Evolutionary conservation across 805 yeast species (phyloP).

Genomic region (Blastobotrys parvus): DNA sequence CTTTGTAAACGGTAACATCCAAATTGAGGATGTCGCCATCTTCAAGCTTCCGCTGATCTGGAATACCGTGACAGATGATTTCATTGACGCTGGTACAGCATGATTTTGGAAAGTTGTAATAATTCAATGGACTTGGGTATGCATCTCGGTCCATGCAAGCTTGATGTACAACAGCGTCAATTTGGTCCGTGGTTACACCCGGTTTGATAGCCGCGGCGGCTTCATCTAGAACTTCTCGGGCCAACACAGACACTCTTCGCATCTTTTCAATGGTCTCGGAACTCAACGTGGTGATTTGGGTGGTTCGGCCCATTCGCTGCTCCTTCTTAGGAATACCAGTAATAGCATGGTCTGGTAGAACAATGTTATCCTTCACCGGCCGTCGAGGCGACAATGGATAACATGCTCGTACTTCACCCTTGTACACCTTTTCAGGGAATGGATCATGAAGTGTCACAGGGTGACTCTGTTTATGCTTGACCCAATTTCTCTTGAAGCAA

Average conservation of each 20-base stretch:
- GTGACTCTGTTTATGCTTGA: slow-evolving; percentile 65
- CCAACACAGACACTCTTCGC: slow-evolving; percentile 64
- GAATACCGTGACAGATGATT: slow-evolving; percentile 94
- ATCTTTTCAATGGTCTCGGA: slow-evolving; percentile 67
- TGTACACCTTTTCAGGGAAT: slow-evolving; percentile 66
- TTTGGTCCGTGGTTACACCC: slow-evolving; percentile 88
- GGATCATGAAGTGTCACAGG: slow-evolving; percentile 68
- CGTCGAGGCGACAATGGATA: slow-evolving; percentile 78
- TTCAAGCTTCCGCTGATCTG: slow-evolving; percentile 75
- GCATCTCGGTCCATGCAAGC: slow-evolving; percentile 84
- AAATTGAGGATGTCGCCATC: slow-evolving; percentile 94
- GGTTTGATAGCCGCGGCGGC: slow-evolving; percentile 80
- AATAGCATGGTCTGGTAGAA: slow-evolving; percentile 73
- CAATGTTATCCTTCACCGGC: slow-evolving; percentile 60
- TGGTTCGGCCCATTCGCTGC: slow-evolving; percentile 58
- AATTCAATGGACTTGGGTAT: slow-evolving; percentile 92
- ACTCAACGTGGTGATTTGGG: slow-evolving; percentile 53
- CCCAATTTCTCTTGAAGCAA: slow-evolving; percentile 61
- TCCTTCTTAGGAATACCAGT: slow-evolving; percentile 77
- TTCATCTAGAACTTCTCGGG: slow-evolving; percentile 81
- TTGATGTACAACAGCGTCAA: slow-evolving; percentile 77
- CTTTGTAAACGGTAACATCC: slow-evolving; percentile 76
- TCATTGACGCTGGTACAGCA: slow-evolving; percentile 93
- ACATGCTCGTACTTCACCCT: slow-evolving; percentile 66
- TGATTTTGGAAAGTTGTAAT: slow-evolving; percentile 87